Evolutionary conservation across 2,329 filamentous ascomycete genomes (phyloP).

Genomic region (Pestalotiopsis sp.): DNA sequence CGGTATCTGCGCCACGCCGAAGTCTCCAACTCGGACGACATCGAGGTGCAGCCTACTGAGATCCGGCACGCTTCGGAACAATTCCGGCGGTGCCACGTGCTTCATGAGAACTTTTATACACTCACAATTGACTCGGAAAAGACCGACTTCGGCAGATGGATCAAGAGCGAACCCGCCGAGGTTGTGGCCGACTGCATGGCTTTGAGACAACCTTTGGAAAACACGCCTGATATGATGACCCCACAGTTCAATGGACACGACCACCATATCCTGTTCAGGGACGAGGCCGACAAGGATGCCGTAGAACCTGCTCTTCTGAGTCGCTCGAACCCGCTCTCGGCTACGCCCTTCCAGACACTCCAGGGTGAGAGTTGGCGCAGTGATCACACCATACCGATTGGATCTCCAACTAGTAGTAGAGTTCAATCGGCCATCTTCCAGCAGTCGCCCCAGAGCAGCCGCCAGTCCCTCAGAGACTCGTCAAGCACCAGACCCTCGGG

Average conservation of each 20-base stretch:
- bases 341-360: constrained; percentile 24
- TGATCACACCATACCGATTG: constrained; percentile 53
- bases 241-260: constrained; percentile 24
- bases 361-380: constrained; percentile 54
- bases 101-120: constrained; percentile 85
- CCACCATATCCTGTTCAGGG: constrained; percentile 25
- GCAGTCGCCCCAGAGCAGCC: constrained; percentile 53
- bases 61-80: constrained; percentile 76
- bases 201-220: constrained; percentile 49
- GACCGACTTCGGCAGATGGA: constrained; percentile 74
- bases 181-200: constrained; percentile 80
- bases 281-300: constrained; percentile 34
- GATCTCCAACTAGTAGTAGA: constrained; percentile 42
- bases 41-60: constrained; percentile 78
- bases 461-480: constrained; percentile 51
- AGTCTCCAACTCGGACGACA: constrained; percentile 69
- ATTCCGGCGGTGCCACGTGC: constrained; percentile 71
- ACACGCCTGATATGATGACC: constrained; percentile 17
- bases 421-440: constrained; percentile 41
- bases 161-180: constrained; percentile 78
- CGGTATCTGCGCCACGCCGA: constrained; percentile 76
- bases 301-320: constrained; percentile 44
- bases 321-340: constrained; percentile 31
- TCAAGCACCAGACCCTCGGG: constrained; percentile 43
- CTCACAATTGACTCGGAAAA: constrained; percentile 80